Evolutionary conservation across 345 rosid genomes (phyloP), one percentile per base, ranked within the genome.

Genomic region (Chamaenerion angustifolium): DNA sequence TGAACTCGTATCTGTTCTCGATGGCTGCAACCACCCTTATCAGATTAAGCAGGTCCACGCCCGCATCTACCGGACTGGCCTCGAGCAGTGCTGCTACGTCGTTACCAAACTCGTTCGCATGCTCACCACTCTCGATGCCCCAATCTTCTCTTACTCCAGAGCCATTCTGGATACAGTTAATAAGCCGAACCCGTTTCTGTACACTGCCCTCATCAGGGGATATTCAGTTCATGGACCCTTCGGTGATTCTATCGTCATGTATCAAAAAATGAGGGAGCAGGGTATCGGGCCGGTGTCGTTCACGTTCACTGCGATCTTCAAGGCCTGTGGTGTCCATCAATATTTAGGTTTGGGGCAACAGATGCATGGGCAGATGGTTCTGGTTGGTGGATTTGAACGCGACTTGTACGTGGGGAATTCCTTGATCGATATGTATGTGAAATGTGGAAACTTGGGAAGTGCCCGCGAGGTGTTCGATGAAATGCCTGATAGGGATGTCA

Each of bases 301-400:
- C 68, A 83, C 97, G 14, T 81, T 85, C 61, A 63, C 95, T 0
- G 86, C 94, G 50, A 69, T 85, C 59, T 65, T 89, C 17, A 89
- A 83, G 74, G 84, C 80, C 40, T 71, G 79, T 15, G 62, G 74
- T 0, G 62, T 55, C 7, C 53, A 45, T 11, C 6, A 55, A 42
- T 79, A 81, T 56, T 72, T 73, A 56, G 43, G 43, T 43, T 65
- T 83, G 56, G 92, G 92, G 46, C 54, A 56, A 46, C 89, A 90
- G 72, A 50, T 90, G 48, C 96, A 90, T 46, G 77, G 67, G 9
- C 98, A 90, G 71, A 68, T 76, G 58, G 57, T 81, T 77, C 17
- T 78, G 43, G 49, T 86, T 43, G 83, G 87, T 1, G 89, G 88
- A 2, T 81, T 80, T 58, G 66, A 56, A 15, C 55, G 57, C 19